A percentile compares a stretch with the other conserved stretches of the same genome.
phyloP scores from a whole-genome alignment of 495 filamentous ascomycete species.

The Aspergillus haitiensis region DNA sequence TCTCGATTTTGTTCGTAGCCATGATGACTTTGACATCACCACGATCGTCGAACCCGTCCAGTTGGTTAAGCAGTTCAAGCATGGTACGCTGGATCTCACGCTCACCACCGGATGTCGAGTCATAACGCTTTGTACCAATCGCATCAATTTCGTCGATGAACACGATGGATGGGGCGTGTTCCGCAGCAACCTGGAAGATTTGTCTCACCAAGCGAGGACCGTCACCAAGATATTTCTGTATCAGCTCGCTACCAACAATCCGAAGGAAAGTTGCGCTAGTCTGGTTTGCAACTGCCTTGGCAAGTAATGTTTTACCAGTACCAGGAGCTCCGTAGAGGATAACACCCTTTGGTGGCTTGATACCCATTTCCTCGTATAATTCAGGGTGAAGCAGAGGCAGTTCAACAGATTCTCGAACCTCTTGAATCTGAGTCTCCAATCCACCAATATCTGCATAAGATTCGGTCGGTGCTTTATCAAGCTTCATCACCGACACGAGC shows the following conservation, averaged over 20 bases:
- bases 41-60: slow-evolving; percentile 98
- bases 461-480: slow-evolving; percentile 98
- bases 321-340: slow-evolving; percentile 98
- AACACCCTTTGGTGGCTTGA: slow-evolving; percentile 99
- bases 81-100: slow-evolving; percentile 98
- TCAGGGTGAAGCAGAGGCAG: slow-evolving; percentile 94
- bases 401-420: slow-evolving; percentile 96
- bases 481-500: slow-evolving; percentile 97
- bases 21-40: slow-evolving; percentile 99
- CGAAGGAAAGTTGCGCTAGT: slow-evolving; percentile 97
- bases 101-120: slow-evolving; percentile 94
- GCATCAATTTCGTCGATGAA: slow-evolving; percentile 99
- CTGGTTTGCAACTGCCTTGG: slow-evolving; percentile 98
- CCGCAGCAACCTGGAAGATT: slow-evolving; percentile 95
- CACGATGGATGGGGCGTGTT: slow-evolving; percentile 95
- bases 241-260: slow-evolving; percentile 96
- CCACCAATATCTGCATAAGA: slow-evolving; percentile 99
- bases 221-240: slow-evolving; percentile 98
- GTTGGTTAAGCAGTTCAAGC: slow-evolving; percentile 96
- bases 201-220: slow-evolving; percentile 92
- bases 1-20: slow-evolving; percentile 99
- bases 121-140: slow-evolving; percentile 98
- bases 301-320: slow-evolving; percentile 95
- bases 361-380: slow-evolving; percentile 99
- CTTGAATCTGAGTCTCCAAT: slow-evolving; percentile 91